Conservation (phyloP, 164 flowering plant genomes). For the Platanus orientalis region DNA sequence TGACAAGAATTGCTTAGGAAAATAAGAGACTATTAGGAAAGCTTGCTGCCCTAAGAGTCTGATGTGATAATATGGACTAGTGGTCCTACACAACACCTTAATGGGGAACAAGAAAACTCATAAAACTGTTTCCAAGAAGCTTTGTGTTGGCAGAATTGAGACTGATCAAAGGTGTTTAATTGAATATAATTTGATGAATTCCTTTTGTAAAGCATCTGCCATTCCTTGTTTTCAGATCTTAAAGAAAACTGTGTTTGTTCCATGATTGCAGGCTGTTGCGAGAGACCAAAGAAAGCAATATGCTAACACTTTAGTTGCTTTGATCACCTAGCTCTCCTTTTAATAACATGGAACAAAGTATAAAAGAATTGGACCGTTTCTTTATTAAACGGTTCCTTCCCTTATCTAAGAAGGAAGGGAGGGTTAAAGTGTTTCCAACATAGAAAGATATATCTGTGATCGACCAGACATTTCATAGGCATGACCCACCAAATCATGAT, state of each 20-base stretch:
- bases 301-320: background rate
- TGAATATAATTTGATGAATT: background rate
- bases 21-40: too few relatives aligned
- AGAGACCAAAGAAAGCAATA: conserved; percentile 4
- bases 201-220: background rate
- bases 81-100: conserved; percentile 13
- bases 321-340: background rate
- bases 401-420: background rate
- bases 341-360: background rate
- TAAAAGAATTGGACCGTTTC: background rate
- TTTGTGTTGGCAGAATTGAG: conserved; percentile 12
- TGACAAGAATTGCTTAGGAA: too few relatives aligned
- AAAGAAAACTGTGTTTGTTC: conserved; percentile 18
- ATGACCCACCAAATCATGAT: background rate
- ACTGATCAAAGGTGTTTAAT: background rate
- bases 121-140: background rate
- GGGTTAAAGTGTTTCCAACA: background rate
- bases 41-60: conserved; percentile 2
- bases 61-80: conserved; percentile 10
- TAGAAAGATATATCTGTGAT: background rate
- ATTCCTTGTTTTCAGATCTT: conserved; percentile 20
- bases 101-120: conserved; percentile 22
- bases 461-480: background rate
- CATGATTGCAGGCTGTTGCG: conserved; percentile 26
- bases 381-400: background rate